Evolutionary conservation across 352 stramenopile genomes (phyloP).

Genomic region (Globisporangium viniferum): DNA sequence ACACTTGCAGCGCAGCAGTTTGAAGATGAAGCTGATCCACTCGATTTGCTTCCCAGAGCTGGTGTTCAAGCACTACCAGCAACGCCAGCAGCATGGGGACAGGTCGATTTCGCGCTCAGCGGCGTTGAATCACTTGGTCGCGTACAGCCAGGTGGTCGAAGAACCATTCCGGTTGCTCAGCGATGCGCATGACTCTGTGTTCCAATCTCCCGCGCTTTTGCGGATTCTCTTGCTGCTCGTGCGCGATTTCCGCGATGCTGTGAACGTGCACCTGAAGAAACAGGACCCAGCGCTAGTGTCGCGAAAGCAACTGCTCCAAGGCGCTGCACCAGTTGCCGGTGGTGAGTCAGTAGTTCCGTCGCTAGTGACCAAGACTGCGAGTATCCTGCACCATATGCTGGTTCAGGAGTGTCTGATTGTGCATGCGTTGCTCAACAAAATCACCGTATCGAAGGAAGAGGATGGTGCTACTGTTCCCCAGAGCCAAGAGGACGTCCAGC

Average conservation of each 20-base stretch:
- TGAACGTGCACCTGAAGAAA: conserved; percentile 40
- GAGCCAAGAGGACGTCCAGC: conserved; percentile 11
- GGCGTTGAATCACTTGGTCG: conserved; percentile 27
- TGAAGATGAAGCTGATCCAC: conserved; percentile 44
- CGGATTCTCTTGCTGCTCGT: conserved; percentile 38
- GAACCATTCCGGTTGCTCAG: conserved; percentile 55
- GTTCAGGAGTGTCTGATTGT: conserved; percentile 58
- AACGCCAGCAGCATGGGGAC: conserved; percentile 21
- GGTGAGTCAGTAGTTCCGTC: background rate
- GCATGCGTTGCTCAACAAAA: conserved; percentile 38
- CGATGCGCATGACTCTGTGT: conserved; percentile 33
- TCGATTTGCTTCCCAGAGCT: conserved; percentile 45
- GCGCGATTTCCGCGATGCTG: conserved; percentile 35
- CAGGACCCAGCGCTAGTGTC: conserved; percentile 30
- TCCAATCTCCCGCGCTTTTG: conserved; percentile 38
- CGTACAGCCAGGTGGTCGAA: conserved; percentile 44
- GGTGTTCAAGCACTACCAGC: conserved; percentile 30
- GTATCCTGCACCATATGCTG: conserved; percentile 43
- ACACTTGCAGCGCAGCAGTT: conserved; percentile 18
- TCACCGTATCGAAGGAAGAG: background rate
- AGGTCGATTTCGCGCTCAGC: conserved; percentile 1
- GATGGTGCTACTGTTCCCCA: conserved; percentile 1
- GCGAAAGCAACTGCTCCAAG: conserved; percentile 17
- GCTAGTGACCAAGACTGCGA: conserved; percentile 24
- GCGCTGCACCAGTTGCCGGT: background rate